Conservation (phyloP, 78 protist species). For the Dictyostelium firmibasis region DNA sequence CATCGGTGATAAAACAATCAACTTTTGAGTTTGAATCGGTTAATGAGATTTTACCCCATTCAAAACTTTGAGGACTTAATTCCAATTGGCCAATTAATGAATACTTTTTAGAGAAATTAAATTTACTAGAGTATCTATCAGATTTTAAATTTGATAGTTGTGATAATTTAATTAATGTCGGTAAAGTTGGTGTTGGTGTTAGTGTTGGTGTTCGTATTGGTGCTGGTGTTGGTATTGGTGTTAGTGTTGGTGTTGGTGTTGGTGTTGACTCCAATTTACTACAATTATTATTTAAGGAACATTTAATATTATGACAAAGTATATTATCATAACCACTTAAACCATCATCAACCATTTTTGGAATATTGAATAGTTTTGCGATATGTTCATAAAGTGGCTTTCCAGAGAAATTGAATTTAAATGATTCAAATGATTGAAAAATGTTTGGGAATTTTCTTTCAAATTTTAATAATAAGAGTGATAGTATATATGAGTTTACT, state of each 20-base stretch:
- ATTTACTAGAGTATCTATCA: neutral
- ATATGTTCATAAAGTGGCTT: conserved; percentile 43
- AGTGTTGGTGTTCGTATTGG: neutral
- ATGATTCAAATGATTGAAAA: neutral
- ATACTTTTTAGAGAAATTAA: neutral
- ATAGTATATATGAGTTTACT: neutral
- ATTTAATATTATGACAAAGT: neutral
- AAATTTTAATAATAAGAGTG: neutral
- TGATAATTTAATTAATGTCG: neutral
- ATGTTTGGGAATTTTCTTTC: neutral
- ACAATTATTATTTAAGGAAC: neutral
- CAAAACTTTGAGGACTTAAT: conserved; percentile 15
- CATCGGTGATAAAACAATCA: neutral
- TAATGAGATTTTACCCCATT: conserved; percentile 44
- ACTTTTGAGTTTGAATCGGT: neutral
- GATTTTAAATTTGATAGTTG: neutral
- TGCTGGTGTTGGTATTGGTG: neutral
- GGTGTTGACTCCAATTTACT: too few relatives aligned
- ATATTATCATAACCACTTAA: conserved; percentile 1
- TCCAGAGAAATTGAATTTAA: neutral
- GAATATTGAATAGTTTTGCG: conserved; percentile 9
- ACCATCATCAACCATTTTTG: neutral
- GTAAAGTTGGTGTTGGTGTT: neutral
- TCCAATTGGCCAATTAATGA: conserved; percentile 30
- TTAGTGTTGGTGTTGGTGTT: neutral